These are phyloP conservation scores for Septoria petroselini DNA, from an alignment of 2,329 filamentous ascomycete genomes.

Conservation along the genomic window DNA sequence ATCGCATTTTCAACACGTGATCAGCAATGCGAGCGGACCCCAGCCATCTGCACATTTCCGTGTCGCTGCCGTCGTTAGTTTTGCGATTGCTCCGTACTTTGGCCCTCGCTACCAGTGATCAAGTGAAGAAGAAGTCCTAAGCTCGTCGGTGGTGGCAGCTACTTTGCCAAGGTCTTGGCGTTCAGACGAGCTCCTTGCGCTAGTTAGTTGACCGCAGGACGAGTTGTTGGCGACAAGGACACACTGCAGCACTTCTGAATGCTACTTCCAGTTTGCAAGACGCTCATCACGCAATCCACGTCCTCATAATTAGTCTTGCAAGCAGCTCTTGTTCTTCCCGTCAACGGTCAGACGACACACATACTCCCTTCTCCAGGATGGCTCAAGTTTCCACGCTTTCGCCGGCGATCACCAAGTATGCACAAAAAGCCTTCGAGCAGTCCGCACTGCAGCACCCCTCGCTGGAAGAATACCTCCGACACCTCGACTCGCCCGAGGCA, in stretches of 20 bases:
- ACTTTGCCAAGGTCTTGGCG: background rate
- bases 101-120: no score
- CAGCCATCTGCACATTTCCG: no score
- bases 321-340: no score
- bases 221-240: background rate
- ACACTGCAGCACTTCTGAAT: background rate
- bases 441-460: conserved; percentile 1
- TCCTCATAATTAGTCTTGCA: background rate
- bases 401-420: conserved; percentile 28
- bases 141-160: no score
- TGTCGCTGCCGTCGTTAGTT: no score
- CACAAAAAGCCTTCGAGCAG: conserved; percentile 26
- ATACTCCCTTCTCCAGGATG: background rate
- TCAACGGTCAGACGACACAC: background rate
- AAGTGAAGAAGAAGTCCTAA: no score
- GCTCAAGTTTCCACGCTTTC: background rate
- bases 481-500: conserved; percentile 32
- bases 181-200: background rate
- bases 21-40: no score
- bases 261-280: background rate
- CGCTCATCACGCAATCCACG: background rate
- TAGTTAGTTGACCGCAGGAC: background rate
- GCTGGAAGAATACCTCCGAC: conserved; percentile 47
- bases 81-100: no score
- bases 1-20: no score